Percentiles rank a stretch among this genome's conserved stretches.
These are phyloP conservation scores for Cucurbita ficifolia DNA, from an alignment of 306 rosid genomes.

Conservation along the genomic window DNA sequence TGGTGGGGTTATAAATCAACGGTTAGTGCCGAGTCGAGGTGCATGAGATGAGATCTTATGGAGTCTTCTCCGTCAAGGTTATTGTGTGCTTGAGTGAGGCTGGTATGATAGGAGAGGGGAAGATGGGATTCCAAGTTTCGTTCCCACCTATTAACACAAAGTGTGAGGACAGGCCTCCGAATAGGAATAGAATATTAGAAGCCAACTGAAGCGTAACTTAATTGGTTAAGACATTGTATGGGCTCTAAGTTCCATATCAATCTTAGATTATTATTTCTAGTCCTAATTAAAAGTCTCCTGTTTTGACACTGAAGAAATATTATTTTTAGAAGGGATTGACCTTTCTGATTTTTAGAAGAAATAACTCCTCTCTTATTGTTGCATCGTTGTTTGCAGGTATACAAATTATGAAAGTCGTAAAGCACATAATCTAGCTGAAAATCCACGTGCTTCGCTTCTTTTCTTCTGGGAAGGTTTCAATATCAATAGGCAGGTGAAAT, in stretches of 20 bases:
- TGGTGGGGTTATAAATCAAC: neutral
- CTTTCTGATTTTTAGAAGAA: constrained; percentile 8
- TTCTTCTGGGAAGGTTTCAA: constrained; percentile 85
- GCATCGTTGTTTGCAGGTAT: constrained; percentile 43
- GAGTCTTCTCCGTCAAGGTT: neutral
- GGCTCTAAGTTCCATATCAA: neutral
- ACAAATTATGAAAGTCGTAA: constrained; percentile 88
- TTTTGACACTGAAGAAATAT: neutral
- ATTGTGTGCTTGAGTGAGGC: neutral
- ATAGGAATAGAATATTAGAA: neutral
- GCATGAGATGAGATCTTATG: neutral
- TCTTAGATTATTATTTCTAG: neutral
- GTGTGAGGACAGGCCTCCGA: neutral
- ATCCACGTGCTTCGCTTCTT: constrained; percentile 77
- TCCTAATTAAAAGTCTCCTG: neutral
- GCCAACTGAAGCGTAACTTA: neutral
- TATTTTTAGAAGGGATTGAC: neutral
- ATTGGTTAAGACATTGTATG: neutral
- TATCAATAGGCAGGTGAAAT: constrained; percentile 62
- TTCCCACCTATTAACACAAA: neutral
- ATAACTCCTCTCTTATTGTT: constrained; percentile 14
- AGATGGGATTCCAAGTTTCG: neutral
- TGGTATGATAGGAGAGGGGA: neutral
- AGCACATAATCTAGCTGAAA: constrained; percentile 58
- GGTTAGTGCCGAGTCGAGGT: neutral